Evolutionary conservation across 2,329 filamentous ascomycete species (phyloP).

Genomic region (Claviceps fusiformis): DNA sequence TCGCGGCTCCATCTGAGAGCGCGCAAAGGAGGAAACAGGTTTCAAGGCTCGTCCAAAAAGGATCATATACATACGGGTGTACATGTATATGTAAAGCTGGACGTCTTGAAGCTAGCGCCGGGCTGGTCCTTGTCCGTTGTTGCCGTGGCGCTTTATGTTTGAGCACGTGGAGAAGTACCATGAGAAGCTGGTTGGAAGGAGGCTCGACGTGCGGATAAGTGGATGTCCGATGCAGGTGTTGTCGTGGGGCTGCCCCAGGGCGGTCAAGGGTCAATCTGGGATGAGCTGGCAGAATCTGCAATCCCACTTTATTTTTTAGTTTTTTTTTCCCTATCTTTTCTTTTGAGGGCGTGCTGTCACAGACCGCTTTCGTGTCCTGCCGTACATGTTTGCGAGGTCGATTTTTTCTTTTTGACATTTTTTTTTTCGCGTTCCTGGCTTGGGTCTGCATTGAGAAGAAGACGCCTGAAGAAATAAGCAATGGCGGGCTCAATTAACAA

Average conservation of each 20-base stretch:
- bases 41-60: too few species aligned
- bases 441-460: background rate
- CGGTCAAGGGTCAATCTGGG: conserved; percentile 15
- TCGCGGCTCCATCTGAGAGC: too few species aligned
- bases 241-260: conserved; percentile 8
- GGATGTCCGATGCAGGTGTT: background rate
- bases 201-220: too few species aligned
- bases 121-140: background rate
- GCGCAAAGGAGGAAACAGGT: too few species aligned
- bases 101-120: background rate
- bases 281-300: conserved; percentile 22
- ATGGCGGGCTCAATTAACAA: conserved; percentile 44
- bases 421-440: background rate
- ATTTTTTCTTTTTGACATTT: background rate
- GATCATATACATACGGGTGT: too few species aligned
- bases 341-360: background rate
- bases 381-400: background rate
- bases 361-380: background rate
- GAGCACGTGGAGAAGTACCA: background rate
- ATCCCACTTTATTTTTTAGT: conserved; percentile 28
- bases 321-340: conserved; percentile 4
- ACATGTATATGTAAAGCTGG: background rate
- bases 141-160: background rate
- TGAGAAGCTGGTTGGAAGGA: too few species aligned
- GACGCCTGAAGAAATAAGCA: conserved; percentile 8